A percentile compares a stretch with the other conserved stretches of the same genome.
These are phyloP conservation scores for Oxytropis ochrocephala DNA, from an alignment of 306 rosid species.

Conservation along the genomic window DNA sequence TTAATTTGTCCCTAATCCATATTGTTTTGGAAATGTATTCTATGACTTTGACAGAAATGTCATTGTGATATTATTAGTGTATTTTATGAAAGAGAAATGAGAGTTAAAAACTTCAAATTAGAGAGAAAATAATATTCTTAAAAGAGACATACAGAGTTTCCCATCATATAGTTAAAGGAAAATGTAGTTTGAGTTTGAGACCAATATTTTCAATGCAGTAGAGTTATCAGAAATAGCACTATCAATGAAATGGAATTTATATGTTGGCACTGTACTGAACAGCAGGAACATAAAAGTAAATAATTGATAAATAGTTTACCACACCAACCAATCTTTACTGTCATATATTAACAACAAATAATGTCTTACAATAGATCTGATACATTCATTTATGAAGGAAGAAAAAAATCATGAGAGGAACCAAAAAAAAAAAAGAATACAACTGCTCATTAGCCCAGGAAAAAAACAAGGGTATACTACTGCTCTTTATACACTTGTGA, in stretches of 20 bases:
- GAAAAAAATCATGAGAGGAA: background rate
- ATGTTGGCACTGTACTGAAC: background rate
- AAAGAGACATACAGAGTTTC: too few species aligned
- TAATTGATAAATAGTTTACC: background rate
- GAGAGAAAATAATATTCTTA: too few species aligned
- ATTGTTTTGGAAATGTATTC: too few species aligned
- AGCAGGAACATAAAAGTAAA: background rate
- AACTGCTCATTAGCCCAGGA: conserved; percentile 30
- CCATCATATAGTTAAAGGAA: too few species aligned
- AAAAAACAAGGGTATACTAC: conserved; percentile 10
- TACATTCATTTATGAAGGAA: conserved; percentile 34
- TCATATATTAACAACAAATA: conserved; percentile 46
- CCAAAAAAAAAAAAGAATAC: conserved; percentile 23
- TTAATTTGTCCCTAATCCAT: too few species aligned
- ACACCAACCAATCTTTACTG: conserved; percentile 42
- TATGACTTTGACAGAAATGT: too few species aligned
- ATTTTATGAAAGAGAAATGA: too few species aligned
- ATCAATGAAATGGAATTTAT: background rate
- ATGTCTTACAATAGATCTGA: conserved; percentile 39
- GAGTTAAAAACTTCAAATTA: too few species aligned
- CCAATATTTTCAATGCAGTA: background rate
- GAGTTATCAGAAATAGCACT: background rate
- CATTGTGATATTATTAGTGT: too few species aligned
- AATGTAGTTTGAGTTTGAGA: background rate
- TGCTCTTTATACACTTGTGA: conserved; percentile 70